Evolutionary conservation across 768 basidiomycete genomes (phyloP).

Genomic region (Amanita exitialis): DNA sequence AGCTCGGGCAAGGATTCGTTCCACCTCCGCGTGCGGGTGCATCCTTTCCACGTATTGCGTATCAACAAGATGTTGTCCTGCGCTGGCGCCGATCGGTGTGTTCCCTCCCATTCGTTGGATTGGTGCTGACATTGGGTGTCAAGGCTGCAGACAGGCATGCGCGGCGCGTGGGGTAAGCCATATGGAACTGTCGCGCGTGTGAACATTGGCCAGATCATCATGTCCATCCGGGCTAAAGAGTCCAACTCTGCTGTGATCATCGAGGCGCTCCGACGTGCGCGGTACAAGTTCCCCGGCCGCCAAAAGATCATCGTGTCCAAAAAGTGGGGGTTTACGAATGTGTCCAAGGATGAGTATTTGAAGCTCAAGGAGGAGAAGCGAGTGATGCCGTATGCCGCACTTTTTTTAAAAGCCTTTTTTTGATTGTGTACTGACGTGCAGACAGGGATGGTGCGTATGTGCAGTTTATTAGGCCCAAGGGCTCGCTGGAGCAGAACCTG

Average conservation of each 20-base stretch:
- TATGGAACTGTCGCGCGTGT: constrained; percentile 95
- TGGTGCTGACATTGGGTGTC: background rate
- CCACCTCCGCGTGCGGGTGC: constrained; percentile 94
- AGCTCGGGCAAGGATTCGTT: constrained; percentile 97
- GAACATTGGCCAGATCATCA: constrained; percentile 93
- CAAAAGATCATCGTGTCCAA: constrained; percentile 96
- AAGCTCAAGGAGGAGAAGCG: constrained; percentile 86
- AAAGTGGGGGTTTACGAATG: constrained; percentile 99
- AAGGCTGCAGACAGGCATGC: constrained; percentile 95
- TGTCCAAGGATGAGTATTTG: constrained; percentile 80
- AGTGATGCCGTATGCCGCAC: constrained; percentile 66
- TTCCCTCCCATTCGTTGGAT: too few relatives aligned
- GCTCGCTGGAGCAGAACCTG: constrained; percentile 77
- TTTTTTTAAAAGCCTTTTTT: background rate
- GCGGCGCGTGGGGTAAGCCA: constrained; percentile 99
- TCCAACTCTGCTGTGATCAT: constrained; percentile 78
- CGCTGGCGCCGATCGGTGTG: constrained; percentile 94
- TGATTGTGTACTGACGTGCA: constrained; percentile 1
- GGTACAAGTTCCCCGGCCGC: constrained; percentile 99
- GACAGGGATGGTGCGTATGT: constrained; percentile 89
- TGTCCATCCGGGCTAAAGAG: constrained; percentile 85
- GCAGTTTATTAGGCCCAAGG: constrained; percentile 86
- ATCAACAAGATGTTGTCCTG: constrained; percentile 99
- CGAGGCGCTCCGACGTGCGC: constrained; percentile 94
- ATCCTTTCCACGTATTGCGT: constrained; percentile 97